A percentile compares a stretch with the other conserved stretches of the same genome.
Conservation (phyloP, 2,329 filamentous ascomycete genomes). For the Pseudopyrenochaeta lycopersici region DNA sequence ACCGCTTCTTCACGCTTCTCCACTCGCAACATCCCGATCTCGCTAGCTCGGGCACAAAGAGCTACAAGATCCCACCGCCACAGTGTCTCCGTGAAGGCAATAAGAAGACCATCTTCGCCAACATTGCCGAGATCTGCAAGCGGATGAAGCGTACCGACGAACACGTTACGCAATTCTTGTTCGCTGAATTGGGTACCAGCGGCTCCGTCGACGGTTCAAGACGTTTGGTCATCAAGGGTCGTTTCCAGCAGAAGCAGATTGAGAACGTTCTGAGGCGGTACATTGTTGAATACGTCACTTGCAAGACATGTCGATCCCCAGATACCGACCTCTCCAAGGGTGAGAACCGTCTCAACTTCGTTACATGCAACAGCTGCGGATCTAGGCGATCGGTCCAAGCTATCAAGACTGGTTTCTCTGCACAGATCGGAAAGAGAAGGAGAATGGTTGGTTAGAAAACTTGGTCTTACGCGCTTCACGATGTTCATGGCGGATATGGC, state of each 20-base stretch:
- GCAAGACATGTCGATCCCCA: conserved; percentile 81
- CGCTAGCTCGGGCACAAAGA: conserved; percentile 85
- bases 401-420: conserved; percentile 99
- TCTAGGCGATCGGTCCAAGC: conserved; percentile 85
- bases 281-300: conserved; percentile 98
- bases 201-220: conserved; percentile 93
- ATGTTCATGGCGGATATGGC: conserved; percentile 23
- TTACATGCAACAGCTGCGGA: conserved; percentile 83
- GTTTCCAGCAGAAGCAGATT: conserved; percentile 99
- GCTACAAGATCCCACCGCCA: conserved; percentile 98
- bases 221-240: conserved; percentile 97
- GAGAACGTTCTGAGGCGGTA: conserved; percentile 97
- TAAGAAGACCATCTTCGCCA: conserved; percentile 98
- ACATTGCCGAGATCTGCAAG: conserved; percentile 98
- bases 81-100: conserved; percentile 99
- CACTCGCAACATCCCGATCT: conserved; percentile 97
- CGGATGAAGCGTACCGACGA: conserved; percentile 99
- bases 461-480: conserved; percentile 27
- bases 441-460: conserved; percentile 81
- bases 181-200: conserved; percentile 96
- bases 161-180: conserved; percentile 95
- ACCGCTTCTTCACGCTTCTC: conserved; percentile 93
- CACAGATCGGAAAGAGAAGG: conserved; percentile 98
- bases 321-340: conserved; percentile 84
- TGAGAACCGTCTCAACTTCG: conserved; percentile 98